phyloP scores from a whole-genome alignment of 2,329 filamentous ascomycete genomes.

The Camillea tinctor region DNA sequence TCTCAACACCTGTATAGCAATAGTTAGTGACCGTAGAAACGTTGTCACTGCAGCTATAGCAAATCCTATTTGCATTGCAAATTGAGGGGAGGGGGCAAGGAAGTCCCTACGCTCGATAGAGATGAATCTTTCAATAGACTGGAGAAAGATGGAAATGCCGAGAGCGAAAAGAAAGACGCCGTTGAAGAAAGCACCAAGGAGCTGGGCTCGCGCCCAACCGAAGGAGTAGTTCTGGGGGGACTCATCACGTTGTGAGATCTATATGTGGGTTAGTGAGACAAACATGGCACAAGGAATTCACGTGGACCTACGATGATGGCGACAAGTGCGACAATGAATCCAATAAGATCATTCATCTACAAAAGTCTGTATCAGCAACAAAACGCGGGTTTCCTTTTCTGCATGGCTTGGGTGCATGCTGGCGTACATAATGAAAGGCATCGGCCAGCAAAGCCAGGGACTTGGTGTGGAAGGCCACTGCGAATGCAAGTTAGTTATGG shows the following conservation, averaged over 20 bases:
- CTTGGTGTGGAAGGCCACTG: conserved; percentile 49
- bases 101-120: conserved; percentile 48
- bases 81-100: background rate
- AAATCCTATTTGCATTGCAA: no score
- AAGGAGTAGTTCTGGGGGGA: conserved; percentile 63
- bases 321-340: conserved; percentile 64
- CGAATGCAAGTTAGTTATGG: background rate
- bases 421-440: conserved; percentile 71
- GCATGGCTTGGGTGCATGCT: background rate
- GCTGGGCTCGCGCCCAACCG: conserved; percentile 73
- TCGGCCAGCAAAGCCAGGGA: conserved; percentile 74
- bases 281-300: background rate
- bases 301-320: conserved; percentile 56
- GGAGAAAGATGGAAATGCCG: conserved; percentile 69
- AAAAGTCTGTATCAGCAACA: conserved; percentile 1
- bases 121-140: conserved; percentile 70
- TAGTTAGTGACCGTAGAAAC: conserved; percentile 4
- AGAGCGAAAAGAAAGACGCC: conserved; percentile 72
- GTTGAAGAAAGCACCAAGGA: conserved; percentile 79
- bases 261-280: conserved; percentile 13
- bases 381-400: background rate
- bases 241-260: conserved; percentile 57
- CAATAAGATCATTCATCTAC: conserved; percentile 64
- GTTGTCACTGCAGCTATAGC: background rate
- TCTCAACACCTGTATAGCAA: conserved; percentile 53